phyloP scores from a whole-genome alignment of 805 yeast genomes.

The Grigorovia transvaalensis region DNA sequence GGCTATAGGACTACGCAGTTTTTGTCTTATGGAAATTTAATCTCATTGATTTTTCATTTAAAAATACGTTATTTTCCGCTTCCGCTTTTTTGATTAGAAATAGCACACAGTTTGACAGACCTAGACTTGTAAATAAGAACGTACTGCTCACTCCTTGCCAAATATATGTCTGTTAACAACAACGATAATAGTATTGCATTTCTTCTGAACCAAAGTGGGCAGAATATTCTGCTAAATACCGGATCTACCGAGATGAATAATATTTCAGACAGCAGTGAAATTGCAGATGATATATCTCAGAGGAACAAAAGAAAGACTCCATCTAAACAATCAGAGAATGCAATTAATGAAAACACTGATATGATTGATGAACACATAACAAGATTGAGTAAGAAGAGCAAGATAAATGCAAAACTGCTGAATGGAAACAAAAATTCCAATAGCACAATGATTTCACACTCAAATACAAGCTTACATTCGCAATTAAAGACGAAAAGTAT shows the following conservation, averaged over 20 bases:
- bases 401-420: not conserved
- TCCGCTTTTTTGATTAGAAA: too few relatives aligned
- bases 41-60: too few relatives aligned
- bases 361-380: not conserved
- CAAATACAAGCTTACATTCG: not conserved
- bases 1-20: too few relatives aligned
- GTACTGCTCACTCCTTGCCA: too few relatives aligned
- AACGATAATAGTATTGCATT: not conserved
- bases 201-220: not conserved
- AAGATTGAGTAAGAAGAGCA: not conserved
- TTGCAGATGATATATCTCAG: not conserved
- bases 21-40: too few relatives aligned
- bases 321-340: too few relatives aligned
- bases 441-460: not conserved
- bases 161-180: not conserved
- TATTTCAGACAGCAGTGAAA: not conserved
- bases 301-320: not conserved
- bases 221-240: too few relatives aligned
- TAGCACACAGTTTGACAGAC: too few relatives aligned
- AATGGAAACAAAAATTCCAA: not conserved
- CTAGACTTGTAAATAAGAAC: too few relatives aligned
- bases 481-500: not conserved
- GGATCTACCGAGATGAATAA: too few relatives aligned
- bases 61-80: too few relatives aligned
- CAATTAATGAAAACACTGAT: too few relatives aligned